These are phyloP conservation scores for Exophiala xenobiotica DNA, from an alignment of 2,329 filamentous ascomycete genomes.

Conservation along the genomic window DNA sequence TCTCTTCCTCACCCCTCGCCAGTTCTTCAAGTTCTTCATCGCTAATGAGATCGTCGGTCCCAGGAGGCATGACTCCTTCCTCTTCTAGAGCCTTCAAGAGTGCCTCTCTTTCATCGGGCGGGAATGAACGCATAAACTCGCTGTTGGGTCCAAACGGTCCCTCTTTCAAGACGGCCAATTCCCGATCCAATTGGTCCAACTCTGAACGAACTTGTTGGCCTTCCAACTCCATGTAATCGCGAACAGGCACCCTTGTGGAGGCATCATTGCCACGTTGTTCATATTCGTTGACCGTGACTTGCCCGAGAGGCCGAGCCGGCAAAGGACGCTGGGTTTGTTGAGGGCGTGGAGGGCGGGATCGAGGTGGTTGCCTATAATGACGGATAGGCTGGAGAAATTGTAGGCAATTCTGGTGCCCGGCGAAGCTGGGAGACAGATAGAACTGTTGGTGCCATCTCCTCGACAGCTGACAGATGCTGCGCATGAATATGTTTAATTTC, in stretches of 20 bases:
- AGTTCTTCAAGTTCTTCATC: conserved; percentile 44
- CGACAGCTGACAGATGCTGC: conserved; percentile 29
- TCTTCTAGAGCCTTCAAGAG: conserved; percentile 45
- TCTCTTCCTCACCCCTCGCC: conserved; percentile 24
- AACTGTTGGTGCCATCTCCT: conserved; percentile 33
- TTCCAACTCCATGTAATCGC: conserved; percentile 41
- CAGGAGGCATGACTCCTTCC: conserved; percentile 34
- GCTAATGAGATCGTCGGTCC: conserved; percentile 39
- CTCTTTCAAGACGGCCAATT: conserved; percentile 41
- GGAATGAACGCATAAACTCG: conserved; percentile 43
- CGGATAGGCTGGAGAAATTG: conserved; percentile 25
- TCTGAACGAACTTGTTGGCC: conserved; percentile 39
- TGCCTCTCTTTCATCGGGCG: conserved; percentile 42
- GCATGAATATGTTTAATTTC: no score
- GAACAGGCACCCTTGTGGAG: conserved; percentile 38
- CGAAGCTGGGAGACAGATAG: conserved; percentile 29
- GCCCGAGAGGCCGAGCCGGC: conserved; percentile 20
- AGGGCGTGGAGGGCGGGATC: conserved; percentile 12
- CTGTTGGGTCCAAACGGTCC: conserved; percentile 46
- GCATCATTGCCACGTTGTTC: conserved; percentile 42
- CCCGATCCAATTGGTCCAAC: conserved; percentile 41
- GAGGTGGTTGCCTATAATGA: conserved; percentile 23
- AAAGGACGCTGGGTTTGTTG: conserved; percentile 1
- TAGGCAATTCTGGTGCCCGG: conserved; percentile 28
- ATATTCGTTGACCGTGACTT: conserved; percentile 45